Percentiles rank a stretch among this genome's conserved stretches.
These are phyloP conservation scores for Didymellaceae sp. DNA, from an alignment of 2,329 filamentous ascomycete genomes.

Conservation along the genomic window DNA sequence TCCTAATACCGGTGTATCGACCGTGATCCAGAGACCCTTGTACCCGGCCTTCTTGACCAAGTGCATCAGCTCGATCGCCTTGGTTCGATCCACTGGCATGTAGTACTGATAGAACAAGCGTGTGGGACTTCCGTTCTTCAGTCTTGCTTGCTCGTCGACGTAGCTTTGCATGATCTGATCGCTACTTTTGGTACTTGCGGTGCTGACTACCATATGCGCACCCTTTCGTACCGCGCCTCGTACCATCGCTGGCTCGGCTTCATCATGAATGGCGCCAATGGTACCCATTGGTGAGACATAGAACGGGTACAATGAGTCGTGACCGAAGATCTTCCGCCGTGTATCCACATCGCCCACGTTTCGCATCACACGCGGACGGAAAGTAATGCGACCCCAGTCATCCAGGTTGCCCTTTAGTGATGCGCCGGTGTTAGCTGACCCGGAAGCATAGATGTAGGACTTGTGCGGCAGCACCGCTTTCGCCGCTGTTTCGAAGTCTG, in stretches of 20 bases:
- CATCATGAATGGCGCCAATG: slow-evolving; percentile 43
- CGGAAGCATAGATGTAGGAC: slow-evolving; percentile 43
- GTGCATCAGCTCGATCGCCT: slow-evolving; percentile 42
- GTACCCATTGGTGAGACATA: slow-evolving; percentile 51
- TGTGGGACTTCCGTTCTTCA: slow-evolving; percentile 37
- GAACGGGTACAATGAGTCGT: slow-evolving; percentile 44
- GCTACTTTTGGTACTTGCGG: slow-evolving; percentile 40
- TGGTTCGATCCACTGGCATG: slow-evolving; percentile 42
- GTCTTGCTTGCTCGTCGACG: slow-evolving; percentile 31
- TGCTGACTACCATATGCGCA: slow-evolving; percentile 46
- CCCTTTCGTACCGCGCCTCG: slow-evolving; percentile 45
- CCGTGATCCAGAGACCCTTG: slow-evolving; percentile 47
- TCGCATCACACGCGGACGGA: slow-evolving; percentile 46
- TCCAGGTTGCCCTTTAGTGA: slow-evolving; percentile 42
- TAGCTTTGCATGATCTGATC: slow-evolving; percentile 44
- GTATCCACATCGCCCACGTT: slow-evolving; percentile 44
- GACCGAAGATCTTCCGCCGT: slow-evolving; percentile 43
- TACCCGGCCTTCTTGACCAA: slow-evolving; percentile 42
- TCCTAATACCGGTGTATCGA: slow-evolving; percentile 45
- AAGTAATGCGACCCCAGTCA: slow-evolving; percentile 45
- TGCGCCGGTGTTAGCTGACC: slow-evolving; percentile 43
- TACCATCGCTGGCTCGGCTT: slow-evolving; percentile 47
- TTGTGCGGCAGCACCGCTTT: slow-evolving; percentile 43
- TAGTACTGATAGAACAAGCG: slow-evolving; percentile 47
- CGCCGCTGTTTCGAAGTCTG: slow-evolving; percentile 43